Conservation (phyloP, 192 early-diverging fungal genomes). For the Coemansia sp. region DNA sequence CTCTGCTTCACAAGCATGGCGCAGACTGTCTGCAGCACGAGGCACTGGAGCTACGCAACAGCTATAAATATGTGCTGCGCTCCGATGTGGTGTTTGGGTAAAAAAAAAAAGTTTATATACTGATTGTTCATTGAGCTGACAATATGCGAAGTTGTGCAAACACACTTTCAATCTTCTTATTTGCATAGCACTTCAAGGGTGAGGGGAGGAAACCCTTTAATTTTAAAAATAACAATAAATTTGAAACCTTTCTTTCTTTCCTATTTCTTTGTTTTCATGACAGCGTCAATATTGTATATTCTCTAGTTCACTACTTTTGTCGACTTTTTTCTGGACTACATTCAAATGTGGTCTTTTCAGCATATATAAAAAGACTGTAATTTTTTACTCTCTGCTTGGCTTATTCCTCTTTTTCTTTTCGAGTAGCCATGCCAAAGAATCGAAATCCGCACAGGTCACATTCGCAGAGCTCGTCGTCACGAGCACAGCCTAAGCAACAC, state of each 20-base stretch:
- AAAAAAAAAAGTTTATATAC: not conserved
- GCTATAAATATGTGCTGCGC: conserved; percentile 62
- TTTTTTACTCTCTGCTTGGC: not conserved
- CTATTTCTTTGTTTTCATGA: too few relatives aligned
- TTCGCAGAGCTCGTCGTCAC: conserved; percentile 19
- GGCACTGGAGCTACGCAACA: conserved; percentile 53
- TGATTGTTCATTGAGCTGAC: not conserved
- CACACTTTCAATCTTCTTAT: too few relatives aligned
- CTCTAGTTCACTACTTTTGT: too few relatives aligned
- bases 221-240: too few relatives aligned
- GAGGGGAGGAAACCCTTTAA: too few relatives aligned
- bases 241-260: too few relatives aligned
- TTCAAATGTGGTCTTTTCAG: not conserved
- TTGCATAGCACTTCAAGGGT: too few relatives aligned
- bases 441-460: conserved; percentile 20
- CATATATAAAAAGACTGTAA: not conserved
- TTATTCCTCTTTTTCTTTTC: not conserved
- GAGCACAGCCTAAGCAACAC: not conserved
- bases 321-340: too few relatives aligned
- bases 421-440: not conserved
- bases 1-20: conserved; percentile 64
- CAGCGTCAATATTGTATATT: too few relatives aligned
- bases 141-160: too few relatives aligned
- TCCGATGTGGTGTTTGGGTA: conserved; percentile 60
- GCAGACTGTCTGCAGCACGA: conserved; percentile 66